Base-by-base conservation (phyloP, 208 protist genomes). In the Leishmania aethiopica region DNA sequence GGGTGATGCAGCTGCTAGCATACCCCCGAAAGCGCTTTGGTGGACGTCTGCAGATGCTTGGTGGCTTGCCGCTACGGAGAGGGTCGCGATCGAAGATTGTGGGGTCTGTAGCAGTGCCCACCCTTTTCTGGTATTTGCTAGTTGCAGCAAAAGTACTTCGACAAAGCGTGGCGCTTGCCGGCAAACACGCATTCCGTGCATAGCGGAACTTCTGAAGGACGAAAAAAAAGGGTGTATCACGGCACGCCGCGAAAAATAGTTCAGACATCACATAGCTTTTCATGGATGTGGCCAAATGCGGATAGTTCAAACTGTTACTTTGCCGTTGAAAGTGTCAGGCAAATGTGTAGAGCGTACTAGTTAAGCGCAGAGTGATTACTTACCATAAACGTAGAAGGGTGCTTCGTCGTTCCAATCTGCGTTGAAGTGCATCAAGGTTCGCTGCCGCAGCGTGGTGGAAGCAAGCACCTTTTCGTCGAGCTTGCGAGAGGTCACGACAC, bases 381-480 rank as follows among this genome's bases (percentile, higher is more conserved):
- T 74, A 55, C 70, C 79, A 74, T 97, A 97, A 13, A 97, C 86
- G 55, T 91, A 97, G 82, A 97, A 96, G 10, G 92, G 91, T 11
- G 94, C 90, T 64, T 93, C 77, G 17, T 96, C 89, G 64, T 95
- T 95, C 94, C 94, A 97, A 70, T 96, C 92, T 5, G 92, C 84
- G 1, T 82, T 89, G 60, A 95, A 90, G 70, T 95, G 83, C 73
- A 90, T 81, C 37, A 88, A 51, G 11, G 89, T 92, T 59, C 84
- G 70, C n/a, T 90, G 84, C 49, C 79, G 86, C n/a, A 95, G 71
- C 40, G 45, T 45, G 13, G 84, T 88, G 19, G 17, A 37, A 51
- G 49, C 62, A 25, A 96, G 87, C 59, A 90, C 4, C 15, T 82
- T 77, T 28, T 92, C 88, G 79, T 93, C 79, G 17, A 97, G 81